phyloP scores from a whole-genome alignment of 2,329 filamentous ascomycete genomes.

The Penicillium sp. region DNA sequence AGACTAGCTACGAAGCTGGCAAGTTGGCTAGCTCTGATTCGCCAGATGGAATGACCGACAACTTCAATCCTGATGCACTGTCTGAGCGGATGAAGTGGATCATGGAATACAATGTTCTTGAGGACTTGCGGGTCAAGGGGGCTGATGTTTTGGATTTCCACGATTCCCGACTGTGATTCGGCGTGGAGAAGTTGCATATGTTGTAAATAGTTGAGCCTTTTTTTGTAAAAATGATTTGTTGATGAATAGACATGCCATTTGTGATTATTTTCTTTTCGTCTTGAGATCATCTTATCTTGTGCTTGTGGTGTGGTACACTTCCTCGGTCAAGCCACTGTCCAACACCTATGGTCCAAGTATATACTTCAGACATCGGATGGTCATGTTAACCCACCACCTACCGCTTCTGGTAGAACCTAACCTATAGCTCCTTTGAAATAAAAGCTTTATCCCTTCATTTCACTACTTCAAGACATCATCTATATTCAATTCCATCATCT shows the following conservation, averaged over 20 bases:
- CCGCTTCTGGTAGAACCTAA: background rate
- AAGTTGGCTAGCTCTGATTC: slow-evolving; percentile 44
- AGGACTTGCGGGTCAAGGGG: slow-evolving; percentile 35
- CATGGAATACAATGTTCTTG: slow-evolving; percentile 45
- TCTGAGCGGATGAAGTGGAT: slow-evolving; percentile 45
- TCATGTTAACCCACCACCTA: background rate
- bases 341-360: background rate
- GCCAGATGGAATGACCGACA: slow-evolving; percentile 36
- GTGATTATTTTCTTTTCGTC: background rate
- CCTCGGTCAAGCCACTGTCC: slow-evolving; percentile 1
- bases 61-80: slow-evolving; percentile 37
- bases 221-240: slow-evolving; percentile 15
- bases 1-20: slow-evolving; percentile 45
- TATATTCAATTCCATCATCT: background rate
- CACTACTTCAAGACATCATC: background rate
- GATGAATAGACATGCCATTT: background rate
- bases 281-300: background rate
- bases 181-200: background rate
- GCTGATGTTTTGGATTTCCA: slow-evolving; percentile 30
- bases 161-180: slow-evolving; percentile 22
- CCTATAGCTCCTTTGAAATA: background rate
- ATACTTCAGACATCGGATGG: background rate
- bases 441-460: background rate
- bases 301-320: background rate
- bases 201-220: slow-evolving; percentile 11